phyloP scores from a whole-genome alignment of 2,329 filamentous ascomycete species.

The Chaetomiaceae sp. region DNA sequence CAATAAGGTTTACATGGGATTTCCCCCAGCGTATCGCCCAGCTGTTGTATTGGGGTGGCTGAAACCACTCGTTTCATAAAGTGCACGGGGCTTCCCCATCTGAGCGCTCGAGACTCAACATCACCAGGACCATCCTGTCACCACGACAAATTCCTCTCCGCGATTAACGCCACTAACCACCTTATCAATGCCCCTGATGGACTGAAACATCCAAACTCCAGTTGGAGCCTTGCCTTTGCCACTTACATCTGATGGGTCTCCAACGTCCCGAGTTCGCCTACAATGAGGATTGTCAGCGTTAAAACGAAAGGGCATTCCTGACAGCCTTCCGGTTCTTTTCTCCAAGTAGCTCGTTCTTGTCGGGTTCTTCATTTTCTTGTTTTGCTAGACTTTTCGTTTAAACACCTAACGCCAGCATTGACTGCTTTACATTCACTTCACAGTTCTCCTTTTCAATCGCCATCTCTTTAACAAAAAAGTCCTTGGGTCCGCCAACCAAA shows the following conservation, averaged over 20 bases:
- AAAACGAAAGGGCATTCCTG: neutral
- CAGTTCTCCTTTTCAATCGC: neutral
- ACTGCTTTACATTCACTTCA: conserved; percentile 2
- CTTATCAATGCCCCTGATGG: neutral
- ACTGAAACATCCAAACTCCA: neutral
- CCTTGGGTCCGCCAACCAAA: neutral
- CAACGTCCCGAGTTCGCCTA: no score
- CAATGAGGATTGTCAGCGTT: no score
- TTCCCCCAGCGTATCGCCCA: neutral
- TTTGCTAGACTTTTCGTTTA: neutral
- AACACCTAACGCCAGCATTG: conserved; percentile 3
- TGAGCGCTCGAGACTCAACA: neutral
- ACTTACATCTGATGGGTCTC: neutral
- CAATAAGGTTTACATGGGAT: neutral
- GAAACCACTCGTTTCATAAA: conserved; percentile 1
- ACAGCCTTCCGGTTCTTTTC: neutral
- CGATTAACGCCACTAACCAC: neutral
- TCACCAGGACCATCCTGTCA: neutral
- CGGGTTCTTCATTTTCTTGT: no score
- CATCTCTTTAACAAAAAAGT: neutral
- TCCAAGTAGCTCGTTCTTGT: neutral
- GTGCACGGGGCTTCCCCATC: neutral
- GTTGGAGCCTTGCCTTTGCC: neutral
- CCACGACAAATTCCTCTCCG: neutral
- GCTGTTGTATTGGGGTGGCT: neutral